These are phyloP conservation scores for Hypomontagnella monticulosa DNA, from an alignment of 495 filamentous ascomycete genomes.

Conservation along the genomic window DNA sequence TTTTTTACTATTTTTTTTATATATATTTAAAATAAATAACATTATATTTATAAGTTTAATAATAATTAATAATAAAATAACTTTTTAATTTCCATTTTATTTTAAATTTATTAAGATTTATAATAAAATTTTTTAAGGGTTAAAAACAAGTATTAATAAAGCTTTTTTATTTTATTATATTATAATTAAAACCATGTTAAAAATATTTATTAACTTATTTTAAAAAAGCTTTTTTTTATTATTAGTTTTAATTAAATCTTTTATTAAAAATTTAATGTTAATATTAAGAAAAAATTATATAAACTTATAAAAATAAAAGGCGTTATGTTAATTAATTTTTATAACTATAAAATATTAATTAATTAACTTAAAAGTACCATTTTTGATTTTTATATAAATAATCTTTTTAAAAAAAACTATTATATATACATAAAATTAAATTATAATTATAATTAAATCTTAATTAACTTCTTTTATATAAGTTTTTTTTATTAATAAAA, in stretches of 20 bases:
- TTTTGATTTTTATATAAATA: background rate
- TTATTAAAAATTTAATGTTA: background rate
- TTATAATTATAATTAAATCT: background rate
- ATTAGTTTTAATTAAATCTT: background rate
- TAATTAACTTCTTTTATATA: constrained; percentile 1
- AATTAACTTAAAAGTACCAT: background rate
- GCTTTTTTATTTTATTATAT: background rate
- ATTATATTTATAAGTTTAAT: background rate
- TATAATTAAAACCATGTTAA: background rate
- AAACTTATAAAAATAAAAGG: background rate
- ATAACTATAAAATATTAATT: background rate
- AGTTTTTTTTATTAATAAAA: background rate
- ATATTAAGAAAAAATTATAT: constrained; percentile 1
- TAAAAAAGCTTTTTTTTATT: background rate
- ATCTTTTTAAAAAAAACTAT: background rate
- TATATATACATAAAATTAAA: constrained; percentile 1
- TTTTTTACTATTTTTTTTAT: background rate
- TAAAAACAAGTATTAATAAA: background rate
- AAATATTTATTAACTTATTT: background rate
- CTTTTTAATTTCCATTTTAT: background rate
- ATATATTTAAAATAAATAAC: constrained; percentile 1
- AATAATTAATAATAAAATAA: background rate
- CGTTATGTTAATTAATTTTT: background rate
- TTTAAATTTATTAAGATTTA: background rate
- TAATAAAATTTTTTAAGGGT: background rate